Evolutionary conservation across 2,329 filamentous ascomycete species (phyloP), one percentile per base, ranked within the genome.

Genomic region (Davidsoniella virescens): DNA sequence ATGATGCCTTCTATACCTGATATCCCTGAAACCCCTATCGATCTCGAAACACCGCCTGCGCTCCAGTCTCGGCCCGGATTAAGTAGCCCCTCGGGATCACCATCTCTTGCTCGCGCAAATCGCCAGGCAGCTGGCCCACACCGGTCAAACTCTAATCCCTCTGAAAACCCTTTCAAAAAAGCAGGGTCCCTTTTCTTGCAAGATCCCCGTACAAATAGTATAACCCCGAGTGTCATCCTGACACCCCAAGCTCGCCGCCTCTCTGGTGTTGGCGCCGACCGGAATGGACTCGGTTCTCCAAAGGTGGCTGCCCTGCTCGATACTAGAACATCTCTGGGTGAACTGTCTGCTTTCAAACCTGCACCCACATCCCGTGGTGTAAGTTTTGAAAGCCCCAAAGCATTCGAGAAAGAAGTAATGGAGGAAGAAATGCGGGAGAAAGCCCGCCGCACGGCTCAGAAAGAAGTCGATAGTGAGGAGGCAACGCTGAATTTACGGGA

Each of bases 231-330:
- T 16, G 70, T 84, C 46, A 65, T 84, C 10, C 62, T 86, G 5
- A 82, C 74, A 2, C 78, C 80, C 2, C 72, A 76, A 52, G 62
- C 62, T 14, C 47, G 53, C 4, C 25, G 70, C 42, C 73, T 80
- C 14, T 82, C 81, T 12, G 82, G 82, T 0, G 60, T 87, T 54
- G 82, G 84, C 18, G 75, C 77, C 54, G 84, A 86, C 57, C 76
- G 75, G 55, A 67, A 73, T 54, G 84, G 84, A 0, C 71, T 88
- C 50, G 84, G 85, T 5, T 90, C 85, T 1, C 85, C 84, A 4
- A 78, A 76, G 48, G 75, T 90, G 49, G 72, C 82, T 18, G 81
- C 78, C 25, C 70, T 87, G 29, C 72, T 88, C 33, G 82, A 84
- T 55, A 76, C 79, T 33, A 75, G 85, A 45, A 72, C 69, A 43